phyloP scores from a whole-genome alignment of 2,329 filamentous ascomycete genomes.

The Ceratocystis cubensis region DNA sequence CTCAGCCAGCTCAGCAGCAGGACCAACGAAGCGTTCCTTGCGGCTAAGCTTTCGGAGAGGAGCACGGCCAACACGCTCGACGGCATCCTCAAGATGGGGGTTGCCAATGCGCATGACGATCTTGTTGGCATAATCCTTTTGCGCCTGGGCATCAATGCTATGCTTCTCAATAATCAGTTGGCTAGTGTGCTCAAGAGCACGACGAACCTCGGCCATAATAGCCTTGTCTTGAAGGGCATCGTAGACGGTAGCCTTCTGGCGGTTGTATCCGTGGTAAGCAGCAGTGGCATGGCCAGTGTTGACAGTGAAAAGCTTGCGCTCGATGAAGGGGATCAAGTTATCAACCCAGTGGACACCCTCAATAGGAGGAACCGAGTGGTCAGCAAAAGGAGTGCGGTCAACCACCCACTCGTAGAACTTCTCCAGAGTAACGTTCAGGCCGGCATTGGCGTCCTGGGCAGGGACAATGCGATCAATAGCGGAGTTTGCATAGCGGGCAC shows the following conservation, averaged over 20 bases:
- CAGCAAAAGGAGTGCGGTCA: conserved; percentile 71
- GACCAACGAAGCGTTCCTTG: conserved; percentile 92
- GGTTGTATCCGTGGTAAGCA: conserved; percentile 86
- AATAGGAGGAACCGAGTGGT: conserved; percentile 57
- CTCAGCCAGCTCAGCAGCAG: conserved; percentile 80
- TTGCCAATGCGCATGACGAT: conserved; percentile 91
- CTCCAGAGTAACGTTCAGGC: conserved; percentile 87
- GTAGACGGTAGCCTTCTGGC: conserved; percentile 75
- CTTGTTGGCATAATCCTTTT: conserved; percentile 77
- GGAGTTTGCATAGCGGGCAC: conserved; percentile 89
- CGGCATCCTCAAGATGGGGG: conserved; percentile 79
- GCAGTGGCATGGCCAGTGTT: conserved; percentile 96
- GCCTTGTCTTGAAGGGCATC: conserved; percentile 53
- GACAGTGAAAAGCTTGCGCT: conserved; percentile 98
- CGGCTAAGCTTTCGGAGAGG: conserved; percentile 86
- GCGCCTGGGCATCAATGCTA: conserved; percentile 59
- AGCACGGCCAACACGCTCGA: conserved; percentile 89
- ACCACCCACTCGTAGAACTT: conserved; percentile 99
- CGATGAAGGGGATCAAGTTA: conserved; percentile 85
- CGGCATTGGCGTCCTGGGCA: conserved; percentile 65
- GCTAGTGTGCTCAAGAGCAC: conserved; percentile 74
- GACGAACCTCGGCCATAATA: conserved; percentile 68
- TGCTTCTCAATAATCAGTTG: conserved; percentile 79
- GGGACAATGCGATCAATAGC: conserved; percentile 98
- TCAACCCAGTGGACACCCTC: conserved; percentile 87